phyloP scores from a whole-genome alignment of 768 basidiomycete genomes.

The Psilocybe tampanensis region DNA sequence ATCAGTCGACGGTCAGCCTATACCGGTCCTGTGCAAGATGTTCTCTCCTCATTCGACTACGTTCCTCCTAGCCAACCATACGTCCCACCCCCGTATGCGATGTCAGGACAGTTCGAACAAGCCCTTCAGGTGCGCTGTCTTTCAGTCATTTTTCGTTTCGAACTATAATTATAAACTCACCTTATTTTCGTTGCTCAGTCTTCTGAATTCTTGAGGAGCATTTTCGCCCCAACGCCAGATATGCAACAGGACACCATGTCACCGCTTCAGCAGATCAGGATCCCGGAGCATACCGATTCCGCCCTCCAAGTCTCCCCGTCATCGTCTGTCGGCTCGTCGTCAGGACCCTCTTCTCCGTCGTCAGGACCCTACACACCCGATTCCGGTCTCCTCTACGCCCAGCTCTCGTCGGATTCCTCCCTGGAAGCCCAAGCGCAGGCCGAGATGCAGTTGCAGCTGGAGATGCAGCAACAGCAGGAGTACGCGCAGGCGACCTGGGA shows the following conservation, averaged over 20 bases:
- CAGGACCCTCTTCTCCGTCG: slow-evolving; percentile 54
- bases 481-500: slow-evolving; percentile 41
- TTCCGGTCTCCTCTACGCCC: slow-evolving; percentile 23
- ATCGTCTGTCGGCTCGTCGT: slow-evolving; percentile 49
- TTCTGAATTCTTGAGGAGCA: slow-evolving; percentile 51
- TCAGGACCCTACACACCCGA: slow-evolving; percentile 54
- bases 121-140: slow-evolving; percentile 39
- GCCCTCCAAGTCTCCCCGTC: slow-evolving; percentile 51
- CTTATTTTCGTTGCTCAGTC: slow-evolving; percentile 33
- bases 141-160: slow-evolving; percentile 5
- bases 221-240: slow-evolving; percentile 39
- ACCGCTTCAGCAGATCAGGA: slow-evolving; percentile 45
- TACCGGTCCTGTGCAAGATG: slow-evolving; percentile 47
- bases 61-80: slow-evolving; percentile 44
- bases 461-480: slow-evolving; percentile 42
- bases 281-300: slow-evolving; percentile 32
- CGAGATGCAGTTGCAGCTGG: slow-evolving; percentile 39
- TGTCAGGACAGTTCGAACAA: slow-evolving; percentile 46
- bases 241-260: slow-evolving; percentile 22
- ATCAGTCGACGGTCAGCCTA: slow-evolving; percentile 62
- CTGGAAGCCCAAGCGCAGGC: slow-evolving; percentile 33
- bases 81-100: slow-evolving; percentile 37
- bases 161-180: slow-evolving; percentile 7
- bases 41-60: slow-evolving; percentile 54
- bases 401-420: slow-evolving; percentile 14